Base-by-base conservation (phyloP, 176 grass and related monocot species). In the Aegilops umbellulata region DNA sequence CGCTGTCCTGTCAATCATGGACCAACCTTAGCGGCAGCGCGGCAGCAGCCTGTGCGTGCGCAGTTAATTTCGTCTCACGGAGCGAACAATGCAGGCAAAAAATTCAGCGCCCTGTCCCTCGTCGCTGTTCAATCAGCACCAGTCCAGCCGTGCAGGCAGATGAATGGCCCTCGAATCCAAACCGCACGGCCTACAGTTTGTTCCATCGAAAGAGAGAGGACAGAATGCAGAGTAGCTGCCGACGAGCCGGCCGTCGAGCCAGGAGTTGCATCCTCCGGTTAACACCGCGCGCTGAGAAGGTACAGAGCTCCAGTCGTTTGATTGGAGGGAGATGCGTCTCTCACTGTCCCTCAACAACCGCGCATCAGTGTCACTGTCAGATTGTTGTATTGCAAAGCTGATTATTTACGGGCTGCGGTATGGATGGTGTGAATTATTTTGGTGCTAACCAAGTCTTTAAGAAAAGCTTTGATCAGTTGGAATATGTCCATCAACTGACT, bases 381-480 rank as follows among this genome's bases (percentile, higher is more conserved):
- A 22, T 44, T 73, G n/a, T 44, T 73, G n/a, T 44, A 13, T 47
- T 15, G 4, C 12, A 8, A 14, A 57, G 44, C 35, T 16, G 53
- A 25, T 16, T 23, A 42, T 41, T 16, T 63, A 66, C 29, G 61
- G 38, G 22, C 16, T 47, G 13, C 31, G 2, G 4, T 19, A 2
- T 53, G 49, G 49, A 53, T 53, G 24, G 61, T 30, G 12, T 71
- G 47, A 10, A 30, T 17, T 46, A 13, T 34, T 53, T 16, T 65
- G 10, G 58, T 15, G 32, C 44, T 39, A 36, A 68, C 60, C 30
- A 12, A 67, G 68, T 84, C 81, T 91, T 84, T 69, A 87, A 84
- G 89, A 80, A 76, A 81, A 76, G 85, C 69, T 87, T 61, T 80
- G 2, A 51, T 87, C 77, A 27, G 85, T 84, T 87, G 80, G 81